phyloP scores from a whole-genome alignment of 371 early-diverging fungal genomes.

The Lichtheimia corymbifera region DNA sequence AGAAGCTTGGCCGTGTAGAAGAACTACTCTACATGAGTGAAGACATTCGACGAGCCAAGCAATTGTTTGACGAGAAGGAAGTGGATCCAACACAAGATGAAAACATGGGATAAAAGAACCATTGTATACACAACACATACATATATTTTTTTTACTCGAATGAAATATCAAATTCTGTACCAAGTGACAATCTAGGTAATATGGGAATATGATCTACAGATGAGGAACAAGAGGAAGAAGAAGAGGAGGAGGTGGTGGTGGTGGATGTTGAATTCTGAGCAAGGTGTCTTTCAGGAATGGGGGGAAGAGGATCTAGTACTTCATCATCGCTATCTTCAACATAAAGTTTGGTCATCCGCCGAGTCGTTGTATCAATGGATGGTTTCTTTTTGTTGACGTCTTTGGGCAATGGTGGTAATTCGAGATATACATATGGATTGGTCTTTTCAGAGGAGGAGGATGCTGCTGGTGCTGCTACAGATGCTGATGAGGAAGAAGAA shows the following conservation, averaged over 20 bases:
- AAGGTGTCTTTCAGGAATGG: slow-evolving; percentile 16
- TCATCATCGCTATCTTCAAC: slow-evolving; percentile 32
- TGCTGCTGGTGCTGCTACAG: too few species aligned
- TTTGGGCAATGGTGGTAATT: slow-evolving; percentile 13
- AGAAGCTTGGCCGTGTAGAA: slow-evolving; percentile 95
- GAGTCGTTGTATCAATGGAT: slow-evolving; percentile 9
- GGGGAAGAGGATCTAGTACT: slow-evolving; percentile 29
- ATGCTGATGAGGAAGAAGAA: too few species aligned
- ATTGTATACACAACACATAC: not conserved
- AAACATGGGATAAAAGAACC: too few species aligned
- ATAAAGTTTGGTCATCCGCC: slow-evolving; percentile 25
- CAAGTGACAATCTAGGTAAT: slow-evolving; percentile 26
- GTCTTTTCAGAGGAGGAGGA: not conserved
- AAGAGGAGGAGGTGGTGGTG: too few species aligned
- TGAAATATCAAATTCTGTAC: slow-evolving; percentile 18
- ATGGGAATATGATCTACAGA: slow-evolving; percentile 11
- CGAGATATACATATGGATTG: slow-evolving; percentile 13
- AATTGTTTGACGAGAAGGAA: slow-evolving; percentile 64
- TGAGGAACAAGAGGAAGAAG: not conserved
- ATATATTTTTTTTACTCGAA: not conserved
- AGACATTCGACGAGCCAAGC: slow-evolving; percentile 90
- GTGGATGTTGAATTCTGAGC: too few species aligned
- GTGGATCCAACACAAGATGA: slow-evolving; percentile 35
- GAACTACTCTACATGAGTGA: slow-evolving; percentile 94
- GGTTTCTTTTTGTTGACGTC: not conserved